A percentile compares a stretch with the other conserved stretches of the same genome.
phyloP scores from a whole-genome alignment of 495 filamentous ascomycete genomes.

The Parmelia sp. region DNA sequence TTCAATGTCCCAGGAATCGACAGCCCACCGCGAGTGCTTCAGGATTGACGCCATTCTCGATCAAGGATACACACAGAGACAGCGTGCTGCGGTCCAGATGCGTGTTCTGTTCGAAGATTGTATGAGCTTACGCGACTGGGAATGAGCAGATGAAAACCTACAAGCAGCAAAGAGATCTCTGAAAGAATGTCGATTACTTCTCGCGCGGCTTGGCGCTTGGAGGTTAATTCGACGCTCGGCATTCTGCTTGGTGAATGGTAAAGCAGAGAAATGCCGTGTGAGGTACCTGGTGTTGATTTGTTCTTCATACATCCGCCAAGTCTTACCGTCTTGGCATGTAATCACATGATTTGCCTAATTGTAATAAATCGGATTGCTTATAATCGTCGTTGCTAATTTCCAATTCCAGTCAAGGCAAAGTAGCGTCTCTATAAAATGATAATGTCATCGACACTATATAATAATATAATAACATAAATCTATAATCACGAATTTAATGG shows the following conservation, averaged over 20 bases:
- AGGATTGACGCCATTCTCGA: constrained; percentile 95
- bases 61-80: constrained; percentile 88
- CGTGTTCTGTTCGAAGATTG: constrained; percentile 62
- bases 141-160: constrained; percentile 36
- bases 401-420: too few relatives aligned
- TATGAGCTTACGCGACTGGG: constrained; percentile 13
- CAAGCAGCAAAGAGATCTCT: constrained; percentile 86
- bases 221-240: constrained; percentile 11
- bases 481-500: too few relatives aligned
- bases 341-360: too few relatives aligned
- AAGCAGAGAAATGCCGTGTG: background rate
- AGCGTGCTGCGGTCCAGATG: constrained; percentile 83
- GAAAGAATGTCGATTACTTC: constrained; percentile 94
- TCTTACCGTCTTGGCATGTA: too few relatives aligned
- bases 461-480: too few relatives aligned
- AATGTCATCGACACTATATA: too few relatives aligned
- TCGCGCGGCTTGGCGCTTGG: constrained; percentile 81
- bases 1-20: background rate
- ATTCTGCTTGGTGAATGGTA: background rate
- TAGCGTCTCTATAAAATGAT: too few relatives aligned
- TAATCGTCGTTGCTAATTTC: too few relatives aligned
- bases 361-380: too few relatives aligned
- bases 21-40: constrained; percentile 82
- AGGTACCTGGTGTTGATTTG: background rate
- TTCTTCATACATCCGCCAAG: too few relatives aligned